These are phyloP conservation scores for Moesziomyces sp. DNA, from an alignment of 1,284 basidiomycete species.

Conservation along the genomic window DNA sequence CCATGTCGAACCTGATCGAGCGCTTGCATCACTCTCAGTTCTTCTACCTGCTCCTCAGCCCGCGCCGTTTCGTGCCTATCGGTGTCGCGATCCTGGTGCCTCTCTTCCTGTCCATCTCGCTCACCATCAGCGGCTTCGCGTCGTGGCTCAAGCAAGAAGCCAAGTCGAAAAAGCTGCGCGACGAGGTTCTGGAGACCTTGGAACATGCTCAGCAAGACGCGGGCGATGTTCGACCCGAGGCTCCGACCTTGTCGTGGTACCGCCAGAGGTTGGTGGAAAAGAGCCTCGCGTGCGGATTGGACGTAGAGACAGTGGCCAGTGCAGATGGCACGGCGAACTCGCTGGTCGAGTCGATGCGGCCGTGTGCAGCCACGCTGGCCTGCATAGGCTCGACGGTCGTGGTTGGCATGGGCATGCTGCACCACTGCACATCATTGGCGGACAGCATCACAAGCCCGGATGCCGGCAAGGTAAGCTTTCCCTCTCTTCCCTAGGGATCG, in stretches of 20 bases:
- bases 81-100: slow-evolving; percentile 56
- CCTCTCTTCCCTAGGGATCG: not conserved
- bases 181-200: slow-evolving; percentile 9
- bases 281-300: slow-evolving; percentile 2
- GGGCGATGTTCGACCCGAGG: slow-evolving; percentile 26
- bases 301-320: not conserved
- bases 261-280: slow-evolving; percentile 16
- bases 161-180: slow-evolving; percentile 19
- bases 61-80: slow-evolving; percentile 58
- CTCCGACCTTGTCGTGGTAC: slow-evolving; percentile 29
- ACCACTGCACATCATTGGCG: slow-evolving; percentile 2
- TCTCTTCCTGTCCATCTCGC: slow-evolving; percentile 52
- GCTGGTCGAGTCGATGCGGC: slow-evolving; percentile 26
- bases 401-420: slow-evolving; percentile 4
- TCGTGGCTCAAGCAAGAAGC: slow-evolving; percentile 33
- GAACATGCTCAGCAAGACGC: not conserved
- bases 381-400: slow-evolving; percentile 14
- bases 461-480: not conserved
- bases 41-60: slow-evolving; percentile 61
- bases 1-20: slow-evolving; percentile 66
- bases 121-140: slow-evolving; percentile 55
- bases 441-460: not conserved
- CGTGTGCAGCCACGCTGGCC: slow-evolving; percentile 11
- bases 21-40: slow-evolving; percentile 67
- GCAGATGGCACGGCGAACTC: slow-evolving; percentile 5